Conservation (phyloP, 1,284 basidiomycete species). For the Ganoderma multipileum region DNA sequence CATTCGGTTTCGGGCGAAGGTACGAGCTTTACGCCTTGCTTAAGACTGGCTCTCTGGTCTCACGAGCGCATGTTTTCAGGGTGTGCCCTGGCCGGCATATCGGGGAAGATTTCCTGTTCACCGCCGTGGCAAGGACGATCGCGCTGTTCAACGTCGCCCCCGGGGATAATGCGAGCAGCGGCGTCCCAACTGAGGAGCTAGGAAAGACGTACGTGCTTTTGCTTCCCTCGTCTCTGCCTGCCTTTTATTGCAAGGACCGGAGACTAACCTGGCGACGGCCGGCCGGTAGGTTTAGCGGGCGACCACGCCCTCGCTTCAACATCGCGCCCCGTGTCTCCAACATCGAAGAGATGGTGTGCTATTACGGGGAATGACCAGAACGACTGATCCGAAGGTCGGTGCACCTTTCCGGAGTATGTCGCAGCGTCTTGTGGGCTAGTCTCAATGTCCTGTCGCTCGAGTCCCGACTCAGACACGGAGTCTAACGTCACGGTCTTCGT, state of each 20-base stretch:
- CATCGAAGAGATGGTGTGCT: not conserved
- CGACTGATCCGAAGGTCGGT: no score
- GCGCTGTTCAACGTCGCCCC: not conserved
- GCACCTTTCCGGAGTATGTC: no score
- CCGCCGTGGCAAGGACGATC: not conserved
- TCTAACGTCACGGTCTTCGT: no score
- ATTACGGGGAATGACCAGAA: not conserved
- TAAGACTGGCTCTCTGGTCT: not conserved
- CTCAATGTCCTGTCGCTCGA: no score
- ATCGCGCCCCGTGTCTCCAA: not conserved
- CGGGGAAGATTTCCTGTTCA: not conserved
- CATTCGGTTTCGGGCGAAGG: slow-evolving; percentile 40
- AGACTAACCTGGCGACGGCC: not conserved
- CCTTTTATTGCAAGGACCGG: not conserved
- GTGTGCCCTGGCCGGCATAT: not conserved
- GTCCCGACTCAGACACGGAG: no score
- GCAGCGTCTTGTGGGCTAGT: no score
- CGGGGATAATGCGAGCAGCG: not conserved
- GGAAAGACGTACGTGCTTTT: not conserved
- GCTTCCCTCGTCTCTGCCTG: not conserved
- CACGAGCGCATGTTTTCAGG: not conserved
- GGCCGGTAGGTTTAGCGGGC: not conserved
- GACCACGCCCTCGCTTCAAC: not conserved
- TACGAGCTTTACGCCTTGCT: not conserved
- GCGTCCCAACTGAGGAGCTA: not conserved